Base-by-base conservation (phyloP, 1,139 yeast species). In the Magnusiomyces paraingens region DNA sequence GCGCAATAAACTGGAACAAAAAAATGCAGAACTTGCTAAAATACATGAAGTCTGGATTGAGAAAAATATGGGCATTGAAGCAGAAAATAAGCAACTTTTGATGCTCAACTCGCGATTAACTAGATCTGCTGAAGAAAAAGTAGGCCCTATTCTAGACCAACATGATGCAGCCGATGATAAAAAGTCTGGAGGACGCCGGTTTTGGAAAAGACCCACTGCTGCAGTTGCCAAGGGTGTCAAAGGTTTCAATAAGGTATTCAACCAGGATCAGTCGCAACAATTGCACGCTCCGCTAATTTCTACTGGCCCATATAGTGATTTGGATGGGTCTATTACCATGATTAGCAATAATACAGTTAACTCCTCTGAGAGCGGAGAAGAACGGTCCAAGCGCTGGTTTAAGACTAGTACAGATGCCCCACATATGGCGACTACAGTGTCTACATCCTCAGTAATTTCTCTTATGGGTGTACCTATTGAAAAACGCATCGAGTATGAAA, bases 401-500 rank as follows among this genome's bases (percentile, higher is more conserved):
- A 58, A 58, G 39, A 55, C 49, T n/a, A 26, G 47, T 20, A 42
- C 49, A 18, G 55, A 53, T 17, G 35, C 47, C 15, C 48, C 18
- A 4, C 45, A 10, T 5, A 26, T 26, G 32, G 32, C 32, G 8
- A 4, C 32, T 26, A 26, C 32, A 4, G 32, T 26, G 32, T 26
- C 32, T 26, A 26, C 32, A 8, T 26, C 32, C 22, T 41, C 45
- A 4, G 46, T 42, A n/a, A 17, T 20, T 11, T 32, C 56, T 6
- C 55, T 64, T 46, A 64, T 64, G 61, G 67, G 68, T 8, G 58
- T 58, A 11, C 52, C 65, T 1, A 60, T 65, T 21, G 68, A 64
- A 47, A 49, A 56, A 55, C 59, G 68, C 3, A 55, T 87, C 8
- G 72, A 72, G 17, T 77, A 71, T 59, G 98, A 93, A 65, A 77